Conservation (phyloP, 2,329 filamentous ascomycete species). For the Scedosporium boydii region DNA sequence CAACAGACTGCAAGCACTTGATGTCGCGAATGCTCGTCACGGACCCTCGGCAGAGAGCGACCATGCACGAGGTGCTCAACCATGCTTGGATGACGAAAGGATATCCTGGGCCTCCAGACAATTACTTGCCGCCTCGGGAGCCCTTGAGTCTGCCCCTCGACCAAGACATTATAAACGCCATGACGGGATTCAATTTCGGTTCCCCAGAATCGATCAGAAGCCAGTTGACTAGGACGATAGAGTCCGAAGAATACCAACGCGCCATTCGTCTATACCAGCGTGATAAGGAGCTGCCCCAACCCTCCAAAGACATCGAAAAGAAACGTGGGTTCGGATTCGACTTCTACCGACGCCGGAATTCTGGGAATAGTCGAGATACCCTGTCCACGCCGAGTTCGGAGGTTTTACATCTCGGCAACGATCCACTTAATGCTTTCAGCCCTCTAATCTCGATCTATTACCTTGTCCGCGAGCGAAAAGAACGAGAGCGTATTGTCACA, state of each 20-base stretch:
- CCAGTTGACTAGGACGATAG: constrained; percentile 76
- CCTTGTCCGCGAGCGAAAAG: constrained; percentile 88
- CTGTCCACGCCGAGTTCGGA: constrained; percentile 77
- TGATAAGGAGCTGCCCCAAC: constrained; percentile 52
- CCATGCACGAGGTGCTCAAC: constrained; percentile 81
- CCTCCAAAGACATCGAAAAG: constrained; percentile 62
- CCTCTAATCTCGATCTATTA: constrained; percentile 92
- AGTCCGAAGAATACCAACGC: constrained; percentile 88
- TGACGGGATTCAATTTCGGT: constrained; percentile 98
- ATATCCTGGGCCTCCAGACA: constrained; percentile 78
- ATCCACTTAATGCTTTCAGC: constrained; percentile 88
- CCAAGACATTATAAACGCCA: constrained; percentile 72
- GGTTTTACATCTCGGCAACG: constrained; percentile 68
- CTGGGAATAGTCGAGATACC: constrained; percentile 79
- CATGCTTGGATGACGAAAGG: constrained; percentile 97
- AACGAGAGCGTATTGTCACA: constrained; percentile 51
- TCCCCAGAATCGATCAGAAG: constrained; percentile 71
- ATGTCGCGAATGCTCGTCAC: constrained; percentile 95
- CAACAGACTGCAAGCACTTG: constrained; percentile 79
- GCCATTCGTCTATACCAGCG: constrained; percentile 63
- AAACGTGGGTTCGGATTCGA: constrained; percentile 82
- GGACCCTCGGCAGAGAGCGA: constrained; percentile 78
- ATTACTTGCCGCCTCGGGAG: constrained; percentile 74
- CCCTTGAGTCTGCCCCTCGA: constrained; percentile 81
- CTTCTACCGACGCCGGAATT: constrained; percentile 93